Conservation (phyloP, 1,284 basidiomycete genomes). For the Apiotrichum siamense region DNA sequence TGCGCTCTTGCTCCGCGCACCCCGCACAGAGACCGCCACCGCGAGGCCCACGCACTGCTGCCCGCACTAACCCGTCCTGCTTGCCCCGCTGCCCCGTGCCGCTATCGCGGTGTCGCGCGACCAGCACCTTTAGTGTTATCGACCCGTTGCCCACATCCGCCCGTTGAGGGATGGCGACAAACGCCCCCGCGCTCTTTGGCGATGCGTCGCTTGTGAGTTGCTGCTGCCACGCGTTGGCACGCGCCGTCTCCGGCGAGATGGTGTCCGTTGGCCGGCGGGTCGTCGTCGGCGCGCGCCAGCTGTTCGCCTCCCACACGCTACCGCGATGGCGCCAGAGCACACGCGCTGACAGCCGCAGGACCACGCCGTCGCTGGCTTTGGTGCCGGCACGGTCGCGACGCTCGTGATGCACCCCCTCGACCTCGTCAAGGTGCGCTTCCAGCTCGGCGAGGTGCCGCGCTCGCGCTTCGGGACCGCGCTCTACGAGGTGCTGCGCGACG, state of each 20-base stretch:
- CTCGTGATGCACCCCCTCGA: conserved; percentile 98
- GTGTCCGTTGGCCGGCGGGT: no score
- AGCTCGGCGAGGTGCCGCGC: conserved; percentile 57
- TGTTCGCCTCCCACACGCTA: neutral
- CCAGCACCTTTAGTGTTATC: neutral
- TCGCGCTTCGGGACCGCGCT: conserved; percentile 69
- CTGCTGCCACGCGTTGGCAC: neutral
- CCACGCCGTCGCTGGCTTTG: conserved; percentile 89
- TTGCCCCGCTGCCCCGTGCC: no score
- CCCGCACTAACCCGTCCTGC: no score
- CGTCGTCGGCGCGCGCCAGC: no score
- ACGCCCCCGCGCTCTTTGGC: conserved; percentile 38
- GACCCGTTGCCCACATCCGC: neutral
- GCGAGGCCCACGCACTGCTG: no score
- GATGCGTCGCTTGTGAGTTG: conserved; percentile 41
- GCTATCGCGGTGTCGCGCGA: no score
- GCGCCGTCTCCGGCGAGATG: no score
- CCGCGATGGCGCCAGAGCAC: no score
- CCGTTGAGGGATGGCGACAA: neutral
- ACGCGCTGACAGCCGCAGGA: conserved; percentile 51
- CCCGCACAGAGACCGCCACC: no score
- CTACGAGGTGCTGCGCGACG: conserved; percentile 66
- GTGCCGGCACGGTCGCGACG: conserved; percentile 86
- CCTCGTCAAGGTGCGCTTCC: conserved; percentile 90
- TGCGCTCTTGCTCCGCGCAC: no score